A percentile compares a stretch with the other conserved stretches of the same genome.
Evolutionary conservation across 345 rosid species (phyloP).

Genomic region (Pistacia vera): DNA sequence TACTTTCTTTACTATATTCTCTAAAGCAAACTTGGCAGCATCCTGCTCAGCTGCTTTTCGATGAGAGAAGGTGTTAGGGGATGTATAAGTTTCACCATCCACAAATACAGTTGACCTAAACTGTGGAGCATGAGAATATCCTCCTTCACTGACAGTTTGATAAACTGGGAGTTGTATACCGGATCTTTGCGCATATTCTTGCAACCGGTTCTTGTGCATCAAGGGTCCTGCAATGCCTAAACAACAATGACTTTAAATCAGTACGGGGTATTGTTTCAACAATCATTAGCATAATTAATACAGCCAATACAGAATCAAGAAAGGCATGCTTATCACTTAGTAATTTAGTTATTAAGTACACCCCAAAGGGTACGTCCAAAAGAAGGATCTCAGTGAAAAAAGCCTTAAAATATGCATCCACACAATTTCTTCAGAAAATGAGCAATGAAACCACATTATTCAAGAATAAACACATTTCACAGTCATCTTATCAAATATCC

Average conservation of each 20-base stretch:
- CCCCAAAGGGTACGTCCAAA: too few relatives aligned
- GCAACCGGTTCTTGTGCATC: conserved; percentile 40
- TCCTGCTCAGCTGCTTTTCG: conserved; percentile 51
- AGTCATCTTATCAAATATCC: too few relatives aligned
- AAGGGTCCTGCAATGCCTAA: background rate
- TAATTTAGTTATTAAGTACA: too few relatives aligned
- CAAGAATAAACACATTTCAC: too few relatives aligned
- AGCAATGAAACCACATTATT: too few relatives aligned
- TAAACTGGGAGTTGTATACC: conserved; percentile 33
- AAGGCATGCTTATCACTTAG: too few relatives aligned
- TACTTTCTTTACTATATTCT: conserved; percentile 25
- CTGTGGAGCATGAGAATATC: conserved; percentile 28
- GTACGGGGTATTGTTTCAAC: too few relatives aligned
- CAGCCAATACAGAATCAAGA: background rate
- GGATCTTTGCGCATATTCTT: conserved; percentile 43
- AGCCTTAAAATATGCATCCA: too few relatives aligned
- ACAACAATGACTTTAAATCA: background rate
- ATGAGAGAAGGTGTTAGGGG: conserved; percentile 31
- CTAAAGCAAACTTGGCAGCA: conserved; percentile 47
- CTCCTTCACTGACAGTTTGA: conserved; percentile 29
- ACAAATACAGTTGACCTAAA: conserved; percentile 43
- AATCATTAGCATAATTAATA: background rate
- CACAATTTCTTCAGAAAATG: too few relatives aligned
- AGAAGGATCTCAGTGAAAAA: too few relatives aligned
- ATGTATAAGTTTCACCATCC: conserved; percentile 34